A percentile compares a stretch with the other conserved stretches of the same genome.
phyloP scores from a whole-genome alignment of 345 rosid genomes.

The Eucalyptus curtisii region DNA sequence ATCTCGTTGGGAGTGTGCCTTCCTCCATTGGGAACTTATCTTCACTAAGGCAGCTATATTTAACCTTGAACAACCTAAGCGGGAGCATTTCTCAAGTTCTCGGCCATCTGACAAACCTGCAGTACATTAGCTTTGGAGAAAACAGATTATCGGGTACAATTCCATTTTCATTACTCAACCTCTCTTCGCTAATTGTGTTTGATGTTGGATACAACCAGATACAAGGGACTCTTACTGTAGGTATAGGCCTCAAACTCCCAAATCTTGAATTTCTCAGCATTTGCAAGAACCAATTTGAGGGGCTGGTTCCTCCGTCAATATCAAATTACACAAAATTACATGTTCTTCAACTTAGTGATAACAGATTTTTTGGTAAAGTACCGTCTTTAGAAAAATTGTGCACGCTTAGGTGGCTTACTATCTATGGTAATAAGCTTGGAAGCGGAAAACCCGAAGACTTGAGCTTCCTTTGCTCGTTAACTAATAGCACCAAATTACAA shows the following conservation, averaged over 20 bases:
- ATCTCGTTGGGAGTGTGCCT: background rate
- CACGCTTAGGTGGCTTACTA: background rate
- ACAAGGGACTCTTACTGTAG: background rate
- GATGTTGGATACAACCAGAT: background rate
- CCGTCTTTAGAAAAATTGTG: background rate
- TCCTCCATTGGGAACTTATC: background rate
- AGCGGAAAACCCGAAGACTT: background rate
- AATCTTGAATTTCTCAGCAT: background rate
- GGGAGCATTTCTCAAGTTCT: background rate
- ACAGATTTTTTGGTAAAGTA: background rate
- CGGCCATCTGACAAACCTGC: background rate
- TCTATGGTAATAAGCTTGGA: background rate
- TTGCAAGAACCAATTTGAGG: background rate
- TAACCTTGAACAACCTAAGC: background rate
- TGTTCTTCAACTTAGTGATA: background rate
- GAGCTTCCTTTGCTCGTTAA: background rate
- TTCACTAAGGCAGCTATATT: background rate
- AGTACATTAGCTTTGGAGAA: background rate
- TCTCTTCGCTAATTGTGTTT: background rate
- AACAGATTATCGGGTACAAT: background rate
- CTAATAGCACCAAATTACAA: background rate
- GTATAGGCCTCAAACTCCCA: background rate
- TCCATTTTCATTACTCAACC: background rate
- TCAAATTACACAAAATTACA: background rate
- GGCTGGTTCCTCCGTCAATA: background rate